A percentile compares a stretch with the other conserved stretches of the same genome.
These are phyloP conservation scores for Chamaecyparis obtusa DNA, from an alignment of 75 land plant species.

Conservation along the genomic window DNA sequence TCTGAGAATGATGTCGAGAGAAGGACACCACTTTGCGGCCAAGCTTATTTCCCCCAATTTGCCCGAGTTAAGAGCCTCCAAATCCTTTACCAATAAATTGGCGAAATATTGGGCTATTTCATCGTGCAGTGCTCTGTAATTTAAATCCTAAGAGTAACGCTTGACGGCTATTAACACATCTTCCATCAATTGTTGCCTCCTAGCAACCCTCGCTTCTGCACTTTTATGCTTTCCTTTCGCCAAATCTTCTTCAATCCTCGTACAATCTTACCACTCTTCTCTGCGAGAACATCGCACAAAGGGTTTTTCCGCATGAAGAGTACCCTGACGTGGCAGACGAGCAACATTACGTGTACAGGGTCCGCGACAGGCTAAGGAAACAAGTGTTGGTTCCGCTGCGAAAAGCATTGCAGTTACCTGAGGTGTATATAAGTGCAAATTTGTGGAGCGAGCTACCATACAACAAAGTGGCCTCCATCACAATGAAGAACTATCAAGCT, in stretches of 20 bases:
- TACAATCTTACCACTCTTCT: too few relatives aligned
- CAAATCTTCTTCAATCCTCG: constrained; percentile 20
- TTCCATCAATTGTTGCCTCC: constrained; percentile 29
- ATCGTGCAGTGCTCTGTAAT: constrained; percentile 42
- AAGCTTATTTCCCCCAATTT: constrained; percentile 27
- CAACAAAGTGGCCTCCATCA: too few relatives aligned
- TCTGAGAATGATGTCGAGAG: too few relatives aligned
- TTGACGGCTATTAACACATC: constrained; percentile 34
- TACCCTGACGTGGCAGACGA: too few relatives aligned
- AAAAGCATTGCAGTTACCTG: too few relatives aligned
- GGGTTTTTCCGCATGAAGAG: too few relatives aligned
- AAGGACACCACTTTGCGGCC: constrained; percentile 81
- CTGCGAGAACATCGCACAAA: too few relatives aligned
- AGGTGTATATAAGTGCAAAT: too few relatives aligned
- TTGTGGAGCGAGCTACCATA: too few relatives aligned
- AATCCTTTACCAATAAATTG: constrained; percentile 33
- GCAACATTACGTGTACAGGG: too few relatives aligned
- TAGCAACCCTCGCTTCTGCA: constrained; percentile 25
- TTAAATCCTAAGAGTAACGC: constrained; percentile 24
- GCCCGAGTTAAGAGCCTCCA: constrained; percentile 20
- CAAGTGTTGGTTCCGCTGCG: too few relatives aligned
- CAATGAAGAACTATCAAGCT: not conserved
- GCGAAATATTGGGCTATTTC: constrained; percentile 53
- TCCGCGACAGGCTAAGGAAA: too few relatives aligned
- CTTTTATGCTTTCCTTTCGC: constrained; percentile 14